Conservation (phyloP, 2,329 filamentous ascomycete species). For the Lasiodiplodia gonubiensis region DNA sequence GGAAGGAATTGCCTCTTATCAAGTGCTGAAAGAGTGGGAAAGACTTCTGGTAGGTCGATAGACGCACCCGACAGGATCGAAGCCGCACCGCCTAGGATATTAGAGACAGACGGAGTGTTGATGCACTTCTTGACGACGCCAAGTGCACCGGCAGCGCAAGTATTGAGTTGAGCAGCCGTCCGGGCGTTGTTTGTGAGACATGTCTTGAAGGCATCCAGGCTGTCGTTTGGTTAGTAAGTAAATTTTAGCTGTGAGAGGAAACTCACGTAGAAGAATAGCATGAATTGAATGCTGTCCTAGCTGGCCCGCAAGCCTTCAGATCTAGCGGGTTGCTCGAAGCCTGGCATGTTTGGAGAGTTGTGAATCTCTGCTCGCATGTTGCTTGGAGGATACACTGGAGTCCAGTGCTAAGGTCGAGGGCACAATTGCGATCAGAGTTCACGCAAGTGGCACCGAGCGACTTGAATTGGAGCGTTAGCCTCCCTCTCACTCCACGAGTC, state of each 20-base stretch:
- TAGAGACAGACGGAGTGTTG: neutral
- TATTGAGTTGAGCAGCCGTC: neutral
- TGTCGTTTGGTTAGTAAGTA: neutral
- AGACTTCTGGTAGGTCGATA: neutral
- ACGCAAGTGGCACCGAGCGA: neutral
- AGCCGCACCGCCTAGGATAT: neutral
- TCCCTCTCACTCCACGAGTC: neutral
- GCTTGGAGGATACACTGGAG: slow-evolving; percentile 12
- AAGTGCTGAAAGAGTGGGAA: neutral
- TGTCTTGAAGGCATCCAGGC: slow-evolving; percentile 1
- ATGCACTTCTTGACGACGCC: slow-evolving; percentile 8
- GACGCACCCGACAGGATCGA: slow-evolving; percentile 1
- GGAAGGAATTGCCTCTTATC: slow-evolving; percentile 9
- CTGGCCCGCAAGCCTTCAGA: neutral
- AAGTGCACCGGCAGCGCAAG: neutral
- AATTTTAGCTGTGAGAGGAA: neutral
- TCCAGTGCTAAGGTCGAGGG: neutral
- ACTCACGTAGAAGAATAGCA: slow-evolving; percentile 15
- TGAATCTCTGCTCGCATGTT: slow-evolving; percentile 3
- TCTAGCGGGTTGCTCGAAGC: neutral
- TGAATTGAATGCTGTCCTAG: neutral
- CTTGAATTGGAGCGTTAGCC: neutral
- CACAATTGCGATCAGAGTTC: neutral
- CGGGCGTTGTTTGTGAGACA: neutral
- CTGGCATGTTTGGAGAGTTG: slow-evolving; percentile 3